A percentile compares a stretch with the other conserved stretches of the same genome.
These are phyloP conservation scores for Abelmoschus esculentus DNA, from an alignment of 345 rosid genomes.

Conservation along the genomic window DNA sequence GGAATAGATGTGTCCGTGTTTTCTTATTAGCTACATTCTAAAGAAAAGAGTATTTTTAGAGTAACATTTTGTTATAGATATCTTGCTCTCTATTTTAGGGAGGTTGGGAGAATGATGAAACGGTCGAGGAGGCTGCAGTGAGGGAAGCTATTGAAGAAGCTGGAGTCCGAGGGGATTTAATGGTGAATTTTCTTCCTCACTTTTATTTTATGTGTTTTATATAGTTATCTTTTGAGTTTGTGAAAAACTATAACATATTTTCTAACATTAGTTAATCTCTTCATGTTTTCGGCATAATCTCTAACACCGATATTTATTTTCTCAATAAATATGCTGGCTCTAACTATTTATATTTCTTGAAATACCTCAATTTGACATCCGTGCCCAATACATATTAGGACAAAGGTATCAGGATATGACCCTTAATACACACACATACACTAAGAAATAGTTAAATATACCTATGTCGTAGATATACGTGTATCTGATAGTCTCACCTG, in stretches of 20 bases:
- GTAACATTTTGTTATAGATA: not conserved
- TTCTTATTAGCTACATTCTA: not conserved
- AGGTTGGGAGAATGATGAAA: constrained; percentile 62
- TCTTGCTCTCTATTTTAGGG: constrained; percentile 25
- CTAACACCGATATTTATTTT: not conserved
- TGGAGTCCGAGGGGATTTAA: constrained; percentile 42
- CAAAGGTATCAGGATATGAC: not conserved
- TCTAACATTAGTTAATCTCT: not conserved
- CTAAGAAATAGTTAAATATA: not conserved
- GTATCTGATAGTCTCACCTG: not conserved
- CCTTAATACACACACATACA: not conserved
- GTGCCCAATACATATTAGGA: not conserved
- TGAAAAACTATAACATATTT: not conserved
- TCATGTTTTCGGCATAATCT: not conserved
- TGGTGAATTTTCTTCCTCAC: constrained; percentile 22
- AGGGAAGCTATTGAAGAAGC: constrained; percentile 56
- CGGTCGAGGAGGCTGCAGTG: constrained; percentile 50
- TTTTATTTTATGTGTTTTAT: not conserved
- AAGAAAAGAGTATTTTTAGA: not conserved
- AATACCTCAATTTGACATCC: not conserved
- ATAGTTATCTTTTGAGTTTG: not conserved
- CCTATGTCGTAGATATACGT: too few species aligned
- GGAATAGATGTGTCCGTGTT: not conserved
- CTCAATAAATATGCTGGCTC: not conserved
- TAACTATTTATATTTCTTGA: not conserved